Evolutionary conservation across 2,329 filamentous ascomycete genomes (phyloP).

Genomic region (Botrytis porri): DNA sequence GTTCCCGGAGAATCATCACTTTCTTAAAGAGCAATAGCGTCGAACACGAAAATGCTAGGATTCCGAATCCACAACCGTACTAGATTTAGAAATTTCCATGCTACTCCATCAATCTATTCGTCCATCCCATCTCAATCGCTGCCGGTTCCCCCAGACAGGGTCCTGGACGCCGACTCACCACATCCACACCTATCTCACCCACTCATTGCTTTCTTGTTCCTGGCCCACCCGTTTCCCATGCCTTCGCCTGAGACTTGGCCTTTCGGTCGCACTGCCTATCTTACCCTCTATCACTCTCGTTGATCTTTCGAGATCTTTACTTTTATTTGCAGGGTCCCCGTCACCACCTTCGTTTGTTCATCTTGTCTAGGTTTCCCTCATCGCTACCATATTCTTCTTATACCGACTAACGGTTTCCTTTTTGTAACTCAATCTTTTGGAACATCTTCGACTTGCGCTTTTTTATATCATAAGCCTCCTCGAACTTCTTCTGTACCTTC

Average conservation of each 20-base stretch:
- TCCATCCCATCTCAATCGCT: conserved; percentile 31
- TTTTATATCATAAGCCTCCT: conserved; percentile 34
- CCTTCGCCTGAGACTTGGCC: conserved; percentile 31
- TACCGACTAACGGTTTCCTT: conserved; percentile 37
- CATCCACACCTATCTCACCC: conserved; percentile 17
- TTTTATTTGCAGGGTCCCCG: conserved; percentile 39
- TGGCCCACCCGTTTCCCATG: conserved; percentile 29
- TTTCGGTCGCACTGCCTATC: conserved; percentile 35
- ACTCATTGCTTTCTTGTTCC: conserved; percentile 30
- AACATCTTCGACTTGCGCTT: conserved; percentile 38
- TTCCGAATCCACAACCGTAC: conserved; percentile 8
- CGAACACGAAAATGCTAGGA: conserved; percentile 21
- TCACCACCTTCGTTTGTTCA: conserved; percentile 36
- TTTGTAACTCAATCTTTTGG: conserved; percentile 37
- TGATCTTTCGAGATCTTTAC: conserved; percentile 35
- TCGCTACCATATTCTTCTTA: conserved; percentile 37
- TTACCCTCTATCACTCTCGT: conserved; percentile 35
- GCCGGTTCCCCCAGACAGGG: conserved; percentile 32
- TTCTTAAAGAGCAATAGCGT: conserved; percentile 19
- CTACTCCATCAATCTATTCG: conserved; percentile 15
- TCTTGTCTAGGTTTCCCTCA: conserved; percentile 33
- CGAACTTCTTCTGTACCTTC: conserved; percentile 39
- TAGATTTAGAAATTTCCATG: conserved; percentile 28
- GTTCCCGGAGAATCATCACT: conserved; percentile 15
- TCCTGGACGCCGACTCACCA: conserved; percentile 20